These are phyloP conservation scores for Macrotyloma uniflorum DNA, from an alignment of 306 rosid species.

Conservation along the genomic window DNA sequence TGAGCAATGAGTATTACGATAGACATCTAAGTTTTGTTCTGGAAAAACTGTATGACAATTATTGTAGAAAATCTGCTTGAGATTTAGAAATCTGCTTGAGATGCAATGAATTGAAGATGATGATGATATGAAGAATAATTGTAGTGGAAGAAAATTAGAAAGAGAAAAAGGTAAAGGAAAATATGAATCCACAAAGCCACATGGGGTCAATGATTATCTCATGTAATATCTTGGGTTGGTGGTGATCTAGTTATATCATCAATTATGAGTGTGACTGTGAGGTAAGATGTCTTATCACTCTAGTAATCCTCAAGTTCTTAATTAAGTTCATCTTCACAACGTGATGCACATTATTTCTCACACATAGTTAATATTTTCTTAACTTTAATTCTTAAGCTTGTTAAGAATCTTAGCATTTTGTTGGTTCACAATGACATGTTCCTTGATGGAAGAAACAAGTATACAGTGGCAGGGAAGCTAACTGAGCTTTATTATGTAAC, in stretches of 20 bases:
- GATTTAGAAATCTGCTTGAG: background rate
- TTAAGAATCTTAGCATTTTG: background rate
- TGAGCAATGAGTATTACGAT: background rate
- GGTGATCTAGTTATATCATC: slow-evolving; percentile 9
- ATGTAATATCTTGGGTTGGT: background rate
- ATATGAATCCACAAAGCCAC: background rate
- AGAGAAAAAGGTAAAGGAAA: background rate
- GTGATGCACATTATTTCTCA: too few relatives aligned
- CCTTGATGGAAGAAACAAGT: background rate
- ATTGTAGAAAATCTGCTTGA: background rate
- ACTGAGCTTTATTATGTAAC: slow-evolving; percentile 14
- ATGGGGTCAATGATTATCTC: slow-evolving; percentile 30
- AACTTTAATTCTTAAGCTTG: background rate
- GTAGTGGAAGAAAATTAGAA: background rate
- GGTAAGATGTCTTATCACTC: slow-evolving; percentile 42
- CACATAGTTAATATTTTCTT: too few relatives aligned
- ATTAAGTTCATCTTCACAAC: background rate
- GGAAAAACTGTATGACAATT: background rate
- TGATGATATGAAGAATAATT: background rate
- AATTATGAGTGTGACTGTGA: slow-evolving; percentile 1
- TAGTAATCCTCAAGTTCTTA: slow-evolving; percentile 8
- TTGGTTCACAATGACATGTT: background rate
- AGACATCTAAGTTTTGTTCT: background rate
- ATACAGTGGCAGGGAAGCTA: background rate
- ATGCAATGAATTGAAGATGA: background rate